Percentiles rank a stretch among this genome's conserved stretches.
phyloP scores from a whole-genome alignment of 2,329 filamentous ascomycete species.

The Neocatenulostroma microsporum region DNA sequence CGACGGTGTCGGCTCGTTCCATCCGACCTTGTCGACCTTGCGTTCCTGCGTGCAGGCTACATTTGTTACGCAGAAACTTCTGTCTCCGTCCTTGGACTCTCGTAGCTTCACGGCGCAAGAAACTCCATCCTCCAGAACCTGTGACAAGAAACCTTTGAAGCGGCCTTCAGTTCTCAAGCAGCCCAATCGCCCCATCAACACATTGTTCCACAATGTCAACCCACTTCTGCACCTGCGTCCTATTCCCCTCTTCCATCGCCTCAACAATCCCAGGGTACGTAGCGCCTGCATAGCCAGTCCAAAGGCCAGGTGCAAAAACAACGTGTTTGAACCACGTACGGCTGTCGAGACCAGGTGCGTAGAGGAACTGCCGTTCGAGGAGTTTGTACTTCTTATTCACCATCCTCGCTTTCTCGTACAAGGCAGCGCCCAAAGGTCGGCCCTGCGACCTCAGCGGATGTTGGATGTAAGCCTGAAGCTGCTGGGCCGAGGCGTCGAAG shows the following conservation, averaged over 20 bases:
- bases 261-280: conserved; percentile 60
- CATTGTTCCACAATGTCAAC: conserved; percentile 32
- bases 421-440: conserved; percentile 28
- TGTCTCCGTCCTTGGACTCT: no score
- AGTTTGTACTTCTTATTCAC: conserved; percentile 78
- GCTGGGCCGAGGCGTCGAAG: conserved; percentile 47
- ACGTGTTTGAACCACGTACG: conserved; percentile 91
- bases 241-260: conserved; percentile 44
- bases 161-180: conserved; percentile 5
- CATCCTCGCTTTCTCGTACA: conserved; percentile 42
- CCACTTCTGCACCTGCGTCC: conserved; percentile 37
- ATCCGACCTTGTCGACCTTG: no score
- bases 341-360: conserved; percentile 66
- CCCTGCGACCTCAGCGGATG: conserved; percentile 31
- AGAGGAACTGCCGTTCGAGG: conserved; percentile 73
- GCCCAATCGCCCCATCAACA: conserved; percentile 14
- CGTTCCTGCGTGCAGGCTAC: no score
- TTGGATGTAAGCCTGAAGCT: conserved; percentile 27
- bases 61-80: no score
- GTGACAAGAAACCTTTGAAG: no score
- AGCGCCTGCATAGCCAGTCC: conserved; percentile 81
- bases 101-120: no score
- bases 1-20: no score
- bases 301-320: conserved; percentile 81
- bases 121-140: no score